Evolutionary conservation across 176 grass and related monocot genomes (phyloP).

Genomic region (Raddia guianensis): DNA sequence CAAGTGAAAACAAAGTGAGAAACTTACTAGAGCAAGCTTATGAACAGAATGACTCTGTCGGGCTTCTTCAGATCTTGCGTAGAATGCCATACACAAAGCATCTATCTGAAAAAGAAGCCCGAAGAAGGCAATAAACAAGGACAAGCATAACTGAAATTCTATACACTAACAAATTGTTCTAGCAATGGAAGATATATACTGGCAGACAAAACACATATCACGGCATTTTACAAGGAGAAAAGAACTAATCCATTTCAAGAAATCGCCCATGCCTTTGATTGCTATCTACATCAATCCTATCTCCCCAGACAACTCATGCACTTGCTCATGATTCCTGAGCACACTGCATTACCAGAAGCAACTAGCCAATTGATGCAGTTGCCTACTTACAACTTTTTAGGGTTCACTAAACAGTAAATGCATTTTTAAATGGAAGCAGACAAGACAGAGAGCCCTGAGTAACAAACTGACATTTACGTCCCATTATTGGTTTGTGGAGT

Average conservation of each 20-base stretch:
- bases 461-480: neutral
- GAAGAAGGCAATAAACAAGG: conserved; percentile 30
- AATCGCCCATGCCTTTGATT: neutral
- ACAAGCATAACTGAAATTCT: conserved; percentile 33
- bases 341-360: neutral
- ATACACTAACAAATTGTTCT: conserved; percentile 16
- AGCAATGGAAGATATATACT: conserved; percentile 9
- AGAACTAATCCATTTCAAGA: neutral
- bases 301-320: neutral
- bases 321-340: neutral
- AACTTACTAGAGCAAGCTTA: conserved; percentile 88
- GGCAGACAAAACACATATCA: neutral
- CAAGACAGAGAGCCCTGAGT: neutral
- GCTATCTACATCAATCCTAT: neutral
- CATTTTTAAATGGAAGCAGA: neutral
- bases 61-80: conserved; percentile 96
- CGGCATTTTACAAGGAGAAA: neutral
- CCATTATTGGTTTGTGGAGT: neutral
- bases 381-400: neutral
- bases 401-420: neutral
- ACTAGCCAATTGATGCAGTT: neutral
- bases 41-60: conserved; percentile 95
- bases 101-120: conserved; percentile 71
- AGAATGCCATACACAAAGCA: conserved; percentile 97
- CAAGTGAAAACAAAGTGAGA: conserved; percentile 16